Evolutionary conservation across 1,284 basidiomycete species (phyloP).

Genomic region (Coniferiporia weirii): DNA sequence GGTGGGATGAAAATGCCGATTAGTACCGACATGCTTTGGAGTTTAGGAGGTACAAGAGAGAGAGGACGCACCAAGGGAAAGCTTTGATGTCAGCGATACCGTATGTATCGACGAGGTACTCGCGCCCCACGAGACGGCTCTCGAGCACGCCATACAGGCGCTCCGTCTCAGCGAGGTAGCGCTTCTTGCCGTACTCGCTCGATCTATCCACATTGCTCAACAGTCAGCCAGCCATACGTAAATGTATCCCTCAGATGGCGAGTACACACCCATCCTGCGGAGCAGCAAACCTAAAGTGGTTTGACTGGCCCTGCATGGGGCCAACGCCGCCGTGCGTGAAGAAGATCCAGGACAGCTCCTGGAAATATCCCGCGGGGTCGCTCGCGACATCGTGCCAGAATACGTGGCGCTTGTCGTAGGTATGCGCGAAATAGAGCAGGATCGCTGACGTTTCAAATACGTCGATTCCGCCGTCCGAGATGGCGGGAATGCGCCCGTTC

Average conservation of each 20-base stretch:
- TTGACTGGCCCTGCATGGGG: slow-evolving; percentile 72
- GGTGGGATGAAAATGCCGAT: too few species aligned
- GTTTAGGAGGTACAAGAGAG: too few species aligned
- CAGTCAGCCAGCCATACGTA: too few species aligned
- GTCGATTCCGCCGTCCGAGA: slow-evolving; percentile 39
- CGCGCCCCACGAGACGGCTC: slow-evolving; percentile 54
- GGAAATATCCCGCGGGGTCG: slow-evolving; percentile 39
- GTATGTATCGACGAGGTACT: slow-evolving; percentile 70
- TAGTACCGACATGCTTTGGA: too few species aligned
- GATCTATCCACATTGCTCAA: too few species aligned
- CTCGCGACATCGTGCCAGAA: slow-evolving; percentile 40
- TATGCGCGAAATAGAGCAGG: slow-evolving; percentile 47
- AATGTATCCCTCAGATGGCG: too few species aligned
- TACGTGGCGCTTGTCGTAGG: slow-evolving; percentile 44
- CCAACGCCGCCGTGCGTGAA: slow-evolving; percentile 70
- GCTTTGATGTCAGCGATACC: slow-evolving; percentile 64
- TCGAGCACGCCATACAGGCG: slow-evolving; percentile 76
- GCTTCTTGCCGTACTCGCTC: slow-evolving; percentile 14
- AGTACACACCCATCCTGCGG: slow-evolving; percentile 41
- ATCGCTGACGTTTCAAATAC: slow-evolving; percentile 56
- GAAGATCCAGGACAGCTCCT: slow-evolving; percentile 77
- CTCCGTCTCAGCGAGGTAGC: slow-evolving; percentile 73
- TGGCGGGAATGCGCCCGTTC: slow-evolving; percentile 54
- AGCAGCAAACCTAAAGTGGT: slow-evolving; percentile 52
- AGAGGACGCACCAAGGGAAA: slow-evolving; percentile 38